Evolutionary conservation across 805 yeast genomes (phyloP), one percentile per base, ranked within the genome.

Genomic region (Yarrowia sp.): DNA sequence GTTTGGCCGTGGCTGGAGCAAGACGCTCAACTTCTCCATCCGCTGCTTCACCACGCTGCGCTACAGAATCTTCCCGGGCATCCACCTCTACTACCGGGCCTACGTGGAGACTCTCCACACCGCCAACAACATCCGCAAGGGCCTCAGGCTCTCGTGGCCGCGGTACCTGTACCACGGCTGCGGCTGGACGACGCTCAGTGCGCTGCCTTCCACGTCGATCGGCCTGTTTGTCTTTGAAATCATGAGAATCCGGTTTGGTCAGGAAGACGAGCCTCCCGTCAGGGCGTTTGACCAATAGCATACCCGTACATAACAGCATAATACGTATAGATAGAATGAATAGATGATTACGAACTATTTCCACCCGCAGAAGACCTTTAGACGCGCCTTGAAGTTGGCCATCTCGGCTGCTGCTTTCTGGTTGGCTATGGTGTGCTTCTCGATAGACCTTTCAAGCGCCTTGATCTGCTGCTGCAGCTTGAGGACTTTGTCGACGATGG

Each of bases 181-280:
- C 70, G 76, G 80, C 6, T 76, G 86, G 63, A 87, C 86, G 64
- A 87, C 96, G 0, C 69, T 88, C 51, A 81, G 90, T 0, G 84
- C 88, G 1, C 82, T 92, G 44, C 98, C 98, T 0, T 90, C 96
- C 1, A 89, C 97, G 0, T 87, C 96, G 41, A 82, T 90, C 41
- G 97, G 97, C 0, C 76, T 93, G 36, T 75, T 93, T 51, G 90
- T 90, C 14, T 84, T 93, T 72, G 97, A 93, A 72, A 85, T 89
- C 19, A 80, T 89, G 80, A 78, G 97, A 70, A 32, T 64, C 8
- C 61, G 66, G 36, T 68, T 65, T 44, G 65, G 65, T 21, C 63
- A 62, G 31, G 61, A 53, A 18, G 63, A 59, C 6, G 32, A 21
- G 3, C 62, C 62, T 12, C 62, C 63, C 14, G 41, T 56, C 38